Percentiles rank a stretch among this genome's conserved stretches.
Evolutionary conservation across 495 filamentous ascomycete species (phyloP).

Genomic region (Penicillium riverlandense): DNA sequence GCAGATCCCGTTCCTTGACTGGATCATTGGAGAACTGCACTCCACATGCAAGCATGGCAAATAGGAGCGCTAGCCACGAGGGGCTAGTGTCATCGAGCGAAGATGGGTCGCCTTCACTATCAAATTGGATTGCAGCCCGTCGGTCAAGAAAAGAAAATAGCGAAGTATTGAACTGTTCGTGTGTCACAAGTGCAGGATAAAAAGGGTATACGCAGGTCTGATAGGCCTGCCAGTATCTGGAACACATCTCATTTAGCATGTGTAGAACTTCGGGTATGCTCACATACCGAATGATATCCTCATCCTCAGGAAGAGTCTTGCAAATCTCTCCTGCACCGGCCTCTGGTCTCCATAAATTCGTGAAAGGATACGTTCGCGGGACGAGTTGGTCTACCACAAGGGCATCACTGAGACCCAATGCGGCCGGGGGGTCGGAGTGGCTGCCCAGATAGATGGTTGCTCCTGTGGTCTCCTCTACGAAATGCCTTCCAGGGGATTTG

Average conservation of each 20-base stretch:
- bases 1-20: conserved; percentile 40
- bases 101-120: no score
- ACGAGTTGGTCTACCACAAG: conserved; percentile 15
- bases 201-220: conserved; percentile 13
- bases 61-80: conserved; percentile 33
- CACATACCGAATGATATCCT: conserved; percentile 18
- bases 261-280: no score
- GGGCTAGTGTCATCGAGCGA: not conserved
- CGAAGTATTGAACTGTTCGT: conserved; percentile 10
- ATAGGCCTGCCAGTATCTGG: conserved; percentile 21
- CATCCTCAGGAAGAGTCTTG: conserved; percentile 17
- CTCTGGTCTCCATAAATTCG: conserved; percentile 16
- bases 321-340: conserved; percentile 10
- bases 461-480: conserved; percentile 20
- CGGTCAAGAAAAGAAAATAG: conserved; percentile 15
- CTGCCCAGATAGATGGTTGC: conserved; percentile 18
- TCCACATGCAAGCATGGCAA: conserved; percentile 68
- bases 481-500: conserved; percentile 12
- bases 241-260: no score
- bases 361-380: conserved; percentile 19
- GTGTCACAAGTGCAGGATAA: conserved; percentile 14
- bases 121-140: not conserved
- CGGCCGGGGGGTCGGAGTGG: conserved; percentile 13
- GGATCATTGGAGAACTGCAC: conserved; percentile 63
- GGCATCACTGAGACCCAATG: conserved; percentile 10